Conservation (phyloP, 371 early-diverging fungal genomes). For the Nematocida sp. region DNA sequence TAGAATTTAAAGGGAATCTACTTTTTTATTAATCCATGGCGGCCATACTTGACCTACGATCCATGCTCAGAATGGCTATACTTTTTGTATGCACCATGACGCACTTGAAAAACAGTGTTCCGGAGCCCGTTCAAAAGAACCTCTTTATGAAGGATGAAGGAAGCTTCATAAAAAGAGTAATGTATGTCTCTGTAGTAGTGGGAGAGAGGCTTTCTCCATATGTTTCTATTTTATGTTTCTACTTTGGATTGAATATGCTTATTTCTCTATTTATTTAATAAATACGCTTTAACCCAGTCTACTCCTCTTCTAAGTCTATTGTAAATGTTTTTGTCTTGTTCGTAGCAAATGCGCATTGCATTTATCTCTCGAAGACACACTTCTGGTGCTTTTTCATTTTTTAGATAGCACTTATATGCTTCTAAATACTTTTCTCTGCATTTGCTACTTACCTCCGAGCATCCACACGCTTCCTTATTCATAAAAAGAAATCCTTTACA, state of each 20-base stretch:
- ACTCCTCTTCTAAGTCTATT: not conserved
- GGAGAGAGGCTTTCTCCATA: constrained; percentile 64
- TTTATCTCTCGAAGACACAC: constrained; percentile 6
- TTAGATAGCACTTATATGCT: constrained; percentile 48
- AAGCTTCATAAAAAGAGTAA: constrained; percentile 68
- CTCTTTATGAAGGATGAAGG: constrained; percentile 64
- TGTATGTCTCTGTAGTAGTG: constrained; percentile 57
- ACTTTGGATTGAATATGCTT: constrained; percentile 49
- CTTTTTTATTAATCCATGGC: constrained; percentile 58
- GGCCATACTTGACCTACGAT: constrained; percentile 75
- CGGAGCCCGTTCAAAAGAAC: constrained; percentile 70
- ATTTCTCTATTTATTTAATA: constrained; percentile 55
- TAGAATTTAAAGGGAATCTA: not conserved
- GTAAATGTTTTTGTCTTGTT: not conserved
- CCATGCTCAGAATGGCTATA: constrained; percentile 72
- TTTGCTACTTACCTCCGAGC: not conserved
- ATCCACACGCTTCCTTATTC: not conserved
- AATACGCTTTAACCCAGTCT: not conserved
- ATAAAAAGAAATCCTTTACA: too few relatives aligned
- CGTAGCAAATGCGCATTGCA: constrained; percentile 20
- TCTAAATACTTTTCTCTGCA: constrained; percentile 24
- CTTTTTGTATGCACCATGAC: constrained; percentile 74
- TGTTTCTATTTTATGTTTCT: constrained; percentile 53
- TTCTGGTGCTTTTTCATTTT: constrained; percentile 3
- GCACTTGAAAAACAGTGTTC: constrained; percentile 72